Percentiles rank a stretch among this genome's conserved stretches.
Conservation (phyloP, 306 rosid species). For the Castanospermum australe region DNA sequence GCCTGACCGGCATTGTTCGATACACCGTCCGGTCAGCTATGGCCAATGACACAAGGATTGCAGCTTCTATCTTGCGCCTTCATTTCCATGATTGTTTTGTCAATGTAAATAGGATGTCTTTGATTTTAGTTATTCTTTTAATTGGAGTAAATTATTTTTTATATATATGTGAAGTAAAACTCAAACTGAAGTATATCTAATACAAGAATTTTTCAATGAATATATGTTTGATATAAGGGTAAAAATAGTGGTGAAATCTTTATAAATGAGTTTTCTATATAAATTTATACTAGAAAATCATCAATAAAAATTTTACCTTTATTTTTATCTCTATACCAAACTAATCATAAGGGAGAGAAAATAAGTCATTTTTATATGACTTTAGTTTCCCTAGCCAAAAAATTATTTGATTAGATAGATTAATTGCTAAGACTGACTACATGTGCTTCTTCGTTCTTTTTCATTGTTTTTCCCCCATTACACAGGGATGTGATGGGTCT, state of each 20-base stretch:
- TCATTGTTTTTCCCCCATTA: neutral
- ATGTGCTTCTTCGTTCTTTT: neutral
- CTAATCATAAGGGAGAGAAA: neutral
- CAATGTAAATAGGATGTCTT: slow-evolving; percentile 41
- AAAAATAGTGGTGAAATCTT: no score
- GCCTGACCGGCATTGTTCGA: slow-evolving; percentile 52
- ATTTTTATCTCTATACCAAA: no score
- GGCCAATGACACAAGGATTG: slow-evolving; percentile 73
- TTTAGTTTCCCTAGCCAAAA: neutral
- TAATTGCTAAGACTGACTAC: neutral
- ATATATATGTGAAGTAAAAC: neutral
- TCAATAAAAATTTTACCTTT: no score
- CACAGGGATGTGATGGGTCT: slow-evolving; percentile 87
- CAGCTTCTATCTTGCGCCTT: slow-evolving; percentile 94
- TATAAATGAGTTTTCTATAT: no score
- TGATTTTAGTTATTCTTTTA: neutral
- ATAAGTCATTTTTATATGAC: neutral
- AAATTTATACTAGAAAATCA: no score
- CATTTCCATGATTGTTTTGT: slow-evolving; percentile 95
- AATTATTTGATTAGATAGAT: neutral
- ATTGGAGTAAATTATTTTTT: neutral
- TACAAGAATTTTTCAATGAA: neutral
- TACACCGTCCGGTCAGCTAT: slow-evolving; percentile 61
- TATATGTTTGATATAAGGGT: no score
- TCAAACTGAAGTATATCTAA: neutral